Conservation (phyloP, 345 rosid genomes). For the Eucalyptus regnans region DNA sequence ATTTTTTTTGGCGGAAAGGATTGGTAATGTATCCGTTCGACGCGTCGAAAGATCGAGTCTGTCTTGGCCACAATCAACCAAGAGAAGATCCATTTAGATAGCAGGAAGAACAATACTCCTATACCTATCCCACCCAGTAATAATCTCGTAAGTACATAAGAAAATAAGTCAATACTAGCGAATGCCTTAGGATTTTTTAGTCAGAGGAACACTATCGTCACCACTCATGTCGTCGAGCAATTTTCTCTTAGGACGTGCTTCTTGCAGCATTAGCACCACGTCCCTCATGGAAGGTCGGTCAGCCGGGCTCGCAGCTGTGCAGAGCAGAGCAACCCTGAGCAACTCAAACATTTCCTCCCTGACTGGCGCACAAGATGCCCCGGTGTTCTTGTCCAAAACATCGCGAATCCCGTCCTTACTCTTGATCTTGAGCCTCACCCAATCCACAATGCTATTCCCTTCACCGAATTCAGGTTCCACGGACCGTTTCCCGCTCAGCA, state of each 20-base stretch:
- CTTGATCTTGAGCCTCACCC: conserved; percentile 79
- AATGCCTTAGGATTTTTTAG: conserved; percentile 30
- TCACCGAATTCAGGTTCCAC: conserved; percentile 90
- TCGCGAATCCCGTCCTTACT: conserved; percentile 44
- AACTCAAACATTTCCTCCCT: conserved; percentile 92
- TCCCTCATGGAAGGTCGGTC: conserved; percentile 99
- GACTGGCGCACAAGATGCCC: conserved; percentile 52
- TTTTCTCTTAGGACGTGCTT: conserved; percentile 87
- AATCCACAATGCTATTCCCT: conserved; percentile 90
- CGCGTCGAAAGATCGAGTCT: neutral
- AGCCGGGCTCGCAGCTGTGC: conserved; percentile 69
- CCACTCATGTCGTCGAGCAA: conserved; percentile 15
- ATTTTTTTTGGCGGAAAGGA: neutral
- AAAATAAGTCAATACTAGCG: conserved; percentile 21
- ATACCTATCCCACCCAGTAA: conserved; percentile 33
- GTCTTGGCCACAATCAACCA: neutral
- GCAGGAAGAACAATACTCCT: conserved; percentile 16
- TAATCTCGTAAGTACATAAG: neutral
- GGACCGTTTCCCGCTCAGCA: conserved; percentile 66
- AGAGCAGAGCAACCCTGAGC: conserved; percentile 70
- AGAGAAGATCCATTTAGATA: neutral
- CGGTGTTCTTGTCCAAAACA: conserved; percentile 62
- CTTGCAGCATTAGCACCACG: conserved; percentile 84
- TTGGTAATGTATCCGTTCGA: neutral
- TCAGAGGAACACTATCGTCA: neutral